Conservation (phyloP, 345 rosid species). For the Citrus hindsii region DNA sequence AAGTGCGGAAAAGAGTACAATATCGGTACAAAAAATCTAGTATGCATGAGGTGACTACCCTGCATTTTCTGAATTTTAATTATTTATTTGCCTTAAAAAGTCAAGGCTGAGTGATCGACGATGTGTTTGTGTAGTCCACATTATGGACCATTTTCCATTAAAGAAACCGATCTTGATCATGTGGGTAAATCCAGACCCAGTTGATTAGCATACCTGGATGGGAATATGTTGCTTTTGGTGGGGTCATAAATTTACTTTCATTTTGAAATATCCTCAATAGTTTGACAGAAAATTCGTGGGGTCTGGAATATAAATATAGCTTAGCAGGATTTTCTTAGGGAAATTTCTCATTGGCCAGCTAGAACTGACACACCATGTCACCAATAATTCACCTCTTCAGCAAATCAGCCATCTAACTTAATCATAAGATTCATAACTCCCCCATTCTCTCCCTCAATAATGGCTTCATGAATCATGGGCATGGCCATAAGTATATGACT, state of each 20-base stretch:
- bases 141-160: background rate
- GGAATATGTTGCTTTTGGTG: conserved; percentile 8
- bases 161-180: background rate
- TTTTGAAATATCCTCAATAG: background rate
- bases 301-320: background rate
- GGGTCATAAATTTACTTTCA: conserved; percentile 14
- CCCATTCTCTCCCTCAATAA: background rate
- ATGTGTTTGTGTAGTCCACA: background rate
- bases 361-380: background rate
- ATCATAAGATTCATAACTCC: background rate
- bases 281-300: conserved; percentile 16
- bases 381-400: background rate
- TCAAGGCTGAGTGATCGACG: background rate
- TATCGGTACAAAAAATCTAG: background rate
- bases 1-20: conserved; percentile 2
- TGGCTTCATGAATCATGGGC: background rate
- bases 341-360: conserved; percentile 23
- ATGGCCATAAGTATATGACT: background rate
- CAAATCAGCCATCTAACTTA: no score
- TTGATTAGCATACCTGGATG: background rate
- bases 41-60: background rate
- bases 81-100: background rate
- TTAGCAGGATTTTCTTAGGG: background rate
- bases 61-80: background rate
- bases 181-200: background rate